phyloP scores from a whole-genome alignment of 768 basidiomycete species.

The Mycena chlorophos region DNA sequence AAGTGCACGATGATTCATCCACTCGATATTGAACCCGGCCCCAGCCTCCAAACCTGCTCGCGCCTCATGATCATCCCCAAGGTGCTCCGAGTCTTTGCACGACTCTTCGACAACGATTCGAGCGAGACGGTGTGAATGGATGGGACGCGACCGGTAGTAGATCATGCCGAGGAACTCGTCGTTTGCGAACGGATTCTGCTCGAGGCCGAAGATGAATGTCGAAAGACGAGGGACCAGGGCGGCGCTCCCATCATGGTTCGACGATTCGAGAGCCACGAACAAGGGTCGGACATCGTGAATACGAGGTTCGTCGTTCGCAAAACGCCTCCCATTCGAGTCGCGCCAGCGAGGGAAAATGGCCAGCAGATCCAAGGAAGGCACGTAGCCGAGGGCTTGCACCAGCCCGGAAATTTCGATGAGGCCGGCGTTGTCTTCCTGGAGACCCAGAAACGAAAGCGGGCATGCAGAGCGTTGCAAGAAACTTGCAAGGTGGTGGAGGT shows the following conservation, averaged over 20 bases:
- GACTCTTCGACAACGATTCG: background rate
- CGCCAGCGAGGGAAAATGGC: background rate
- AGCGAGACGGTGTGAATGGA: background rate
- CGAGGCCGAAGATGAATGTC: background rate
- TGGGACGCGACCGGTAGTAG: background rate
- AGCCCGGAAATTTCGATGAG: background rate
- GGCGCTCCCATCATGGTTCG: background rate
- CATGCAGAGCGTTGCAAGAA: background rate
- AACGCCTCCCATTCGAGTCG: background rate
- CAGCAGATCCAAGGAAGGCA: background rate
- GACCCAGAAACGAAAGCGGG: background rate
- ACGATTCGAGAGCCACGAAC: background rate
- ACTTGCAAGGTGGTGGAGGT: background rate
- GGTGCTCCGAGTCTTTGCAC: background rate
- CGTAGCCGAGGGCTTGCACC: background rate
- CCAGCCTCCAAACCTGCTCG: background rate
- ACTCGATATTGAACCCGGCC: background rate
- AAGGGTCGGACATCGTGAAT: background rate
- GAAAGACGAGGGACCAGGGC: background rate
- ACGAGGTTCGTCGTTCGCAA: background rate
- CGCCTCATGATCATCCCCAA: background rate
- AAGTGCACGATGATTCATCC: background rate
- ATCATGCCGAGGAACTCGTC: background rate
- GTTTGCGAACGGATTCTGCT: background rate
- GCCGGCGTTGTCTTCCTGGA: background rate